Percentiles rank a stretch among this genome's conserved stretches.
Conservation (phyloP, 164 flowering plant species). For the Cinnamomum micranthum region DNA sequence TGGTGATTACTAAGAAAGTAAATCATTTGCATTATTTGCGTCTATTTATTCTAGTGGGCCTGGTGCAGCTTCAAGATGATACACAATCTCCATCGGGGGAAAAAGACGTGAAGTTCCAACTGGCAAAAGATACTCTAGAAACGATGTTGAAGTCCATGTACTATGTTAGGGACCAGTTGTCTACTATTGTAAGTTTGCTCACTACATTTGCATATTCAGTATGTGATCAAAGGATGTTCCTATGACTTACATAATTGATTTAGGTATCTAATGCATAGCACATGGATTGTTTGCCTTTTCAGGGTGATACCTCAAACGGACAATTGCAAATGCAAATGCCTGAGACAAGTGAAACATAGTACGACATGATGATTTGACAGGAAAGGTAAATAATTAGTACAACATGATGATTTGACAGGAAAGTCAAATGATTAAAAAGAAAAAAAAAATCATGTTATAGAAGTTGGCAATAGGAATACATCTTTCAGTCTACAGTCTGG, state of each 20-base stretch:
- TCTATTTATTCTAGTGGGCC: neutral
- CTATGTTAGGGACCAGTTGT: conserved; percentile 48
- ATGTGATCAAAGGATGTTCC: neutral
- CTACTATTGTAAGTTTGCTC: conserved; percentile 22
- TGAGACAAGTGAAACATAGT: conserved; percentile 6
- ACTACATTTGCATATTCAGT: neutral
- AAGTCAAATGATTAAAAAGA: neutral
- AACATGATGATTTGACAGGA: neutral
- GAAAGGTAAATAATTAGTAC: neutral
- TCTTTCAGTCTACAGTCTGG: neutral
- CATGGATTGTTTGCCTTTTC: neutral
- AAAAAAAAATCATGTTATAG: neutral
- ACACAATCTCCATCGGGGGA: conserved; percentile 36
- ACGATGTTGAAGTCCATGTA: conserved; percentile 62
- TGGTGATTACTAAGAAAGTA: neutral
- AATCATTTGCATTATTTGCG: neutral
- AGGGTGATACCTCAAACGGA: conserved; percentile 13
- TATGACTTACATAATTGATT: neutral
- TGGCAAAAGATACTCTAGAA: conserved; percentile 50
- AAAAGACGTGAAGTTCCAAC: conserved; percentile 54
- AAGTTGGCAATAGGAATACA: neutral
- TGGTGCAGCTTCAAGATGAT: conserved; percentile 56
- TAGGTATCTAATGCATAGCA: neutral
- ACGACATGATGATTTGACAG: neutral
- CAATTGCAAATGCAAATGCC: conserved; percentile 3